These are phyloP conservation scores for Phytophthora lateralis DNA, from an alignment of 352 stramenopile species.

Conservation along the genomic window DNA sequence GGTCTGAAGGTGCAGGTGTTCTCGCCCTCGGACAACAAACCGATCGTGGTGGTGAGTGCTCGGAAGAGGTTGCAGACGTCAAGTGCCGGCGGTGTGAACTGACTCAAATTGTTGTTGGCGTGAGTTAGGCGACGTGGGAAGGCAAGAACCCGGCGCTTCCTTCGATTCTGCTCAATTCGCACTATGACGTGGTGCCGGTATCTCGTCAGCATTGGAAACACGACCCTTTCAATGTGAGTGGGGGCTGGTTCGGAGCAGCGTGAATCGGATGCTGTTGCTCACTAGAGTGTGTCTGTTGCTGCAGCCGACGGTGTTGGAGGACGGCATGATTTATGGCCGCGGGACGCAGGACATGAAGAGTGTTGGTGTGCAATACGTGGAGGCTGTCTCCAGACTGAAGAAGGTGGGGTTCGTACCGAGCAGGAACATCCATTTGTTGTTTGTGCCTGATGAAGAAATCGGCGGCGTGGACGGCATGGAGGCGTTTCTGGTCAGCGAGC, in stretches of 20 bases:
- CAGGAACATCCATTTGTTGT: constrained; percentile 92
- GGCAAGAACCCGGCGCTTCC: constrained; percentile 87
- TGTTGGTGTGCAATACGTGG: constrained; percentile 95
- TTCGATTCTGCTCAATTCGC: constrained; percentile 93
- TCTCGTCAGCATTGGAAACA: constrained; percentile 87
- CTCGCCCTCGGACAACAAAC: constrained; percentile 69
- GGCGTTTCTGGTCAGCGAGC: constrained; percentile 81
- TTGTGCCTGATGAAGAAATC: constrained; percentile 94
- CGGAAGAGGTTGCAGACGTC: background rate
- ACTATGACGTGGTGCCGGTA: constrained; percentile 97
- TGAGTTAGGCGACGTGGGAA: constrained; percentile 69
- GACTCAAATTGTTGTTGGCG: background rate
- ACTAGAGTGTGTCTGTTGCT: constrained; percentile 1
- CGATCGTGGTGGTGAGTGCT: constrained; percentile 86
- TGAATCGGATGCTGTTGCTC: background rate
- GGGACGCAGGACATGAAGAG: constrained; percentile 97
- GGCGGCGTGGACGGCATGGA: constrained; percentile 93
- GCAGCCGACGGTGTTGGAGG: constrained; percentile 76
- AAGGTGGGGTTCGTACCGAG: constrained; percentile 69
- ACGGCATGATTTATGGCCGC: constrained; percentile 93
- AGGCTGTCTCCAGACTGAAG: constrained; percentile 84
- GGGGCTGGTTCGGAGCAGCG: background rate
- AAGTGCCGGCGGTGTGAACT: background rate
- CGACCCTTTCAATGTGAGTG: constrained; percentile 88
- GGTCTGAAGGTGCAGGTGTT: constrained; percentile 58